Evolutionary conservation across 2,329 filamentous ascomycete species (phyloP).

Genomic region (Colletotrichum sansevieriae): DNA sequence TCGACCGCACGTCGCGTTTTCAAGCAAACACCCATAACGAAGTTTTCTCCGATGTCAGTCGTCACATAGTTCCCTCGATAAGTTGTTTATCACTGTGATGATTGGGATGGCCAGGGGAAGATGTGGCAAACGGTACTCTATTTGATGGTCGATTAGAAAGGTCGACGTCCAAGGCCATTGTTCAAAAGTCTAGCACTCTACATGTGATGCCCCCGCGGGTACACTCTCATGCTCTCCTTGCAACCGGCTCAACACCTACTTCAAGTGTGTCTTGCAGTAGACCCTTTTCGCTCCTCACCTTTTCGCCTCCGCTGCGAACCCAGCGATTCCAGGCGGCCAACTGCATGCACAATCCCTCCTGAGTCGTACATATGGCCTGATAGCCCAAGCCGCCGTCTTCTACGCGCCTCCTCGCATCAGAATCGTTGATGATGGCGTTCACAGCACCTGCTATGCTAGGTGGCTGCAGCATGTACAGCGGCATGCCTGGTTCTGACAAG

Average conservation of each 20-base stretch:
- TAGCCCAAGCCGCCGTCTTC: conserved; percentile 60
- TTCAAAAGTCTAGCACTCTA: neutral
- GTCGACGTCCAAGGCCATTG: neutral
- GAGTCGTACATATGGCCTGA: conserved; percentile 50
- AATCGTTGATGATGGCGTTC: conserved; percentile 54
- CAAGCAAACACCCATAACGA: neutral
- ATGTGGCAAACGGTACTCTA: too few relatives aligned
- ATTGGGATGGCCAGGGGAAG: neutral
- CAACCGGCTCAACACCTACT: conserved; percentile 37
- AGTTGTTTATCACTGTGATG: neutral
- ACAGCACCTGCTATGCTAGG: conserved; percentile 52
- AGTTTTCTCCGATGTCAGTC: neutral
- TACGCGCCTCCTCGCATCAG: conserved; percentile 51
- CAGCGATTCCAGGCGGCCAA: conserved; percentile 56
- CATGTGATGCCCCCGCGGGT: neutral
- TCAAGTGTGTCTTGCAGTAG: conserved; percentile 35
- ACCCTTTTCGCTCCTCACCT: conserved; percentile 23
- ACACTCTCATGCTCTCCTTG: conserved; percentile 26
- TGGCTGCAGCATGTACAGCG: conserved; percentile 56
- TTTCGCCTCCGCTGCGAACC: conserved; percentile 28
- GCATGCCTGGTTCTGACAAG: conserved; percentile 50
- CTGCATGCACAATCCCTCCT: conserved; percentile 58
- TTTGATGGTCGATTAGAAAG: too few relatives aligned
- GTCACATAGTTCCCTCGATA: neutral
- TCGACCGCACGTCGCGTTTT: conserved; percentile 1